These are phyloP conservation scores for Ceratobasidium sp. DNA, from an alignment of 1,284 basidiomycete genomes.

Conservation along the genomic window DNA sequence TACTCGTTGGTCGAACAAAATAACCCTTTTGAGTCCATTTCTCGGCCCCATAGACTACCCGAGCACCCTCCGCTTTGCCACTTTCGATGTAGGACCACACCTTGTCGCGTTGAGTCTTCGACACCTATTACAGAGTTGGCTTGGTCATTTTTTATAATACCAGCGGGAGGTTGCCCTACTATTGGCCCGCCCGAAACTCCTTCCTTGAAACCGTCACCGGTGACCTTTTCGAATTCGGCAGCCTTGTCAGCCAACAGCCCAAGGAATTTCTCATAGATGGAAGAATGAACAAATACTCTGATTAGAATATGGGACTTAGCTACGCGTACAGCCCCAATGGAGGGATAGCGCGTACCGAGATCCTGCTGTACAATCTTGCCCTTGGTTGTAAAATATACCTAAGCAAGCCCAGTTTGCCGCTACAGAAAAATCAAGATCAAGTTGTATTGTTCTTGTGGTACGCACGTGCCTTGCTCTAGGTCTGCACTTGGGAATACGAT, in stretches of 20 bases:
- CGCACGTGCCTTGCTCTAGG: constrained; percentile 64
- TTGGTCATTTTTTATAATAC: neutral
- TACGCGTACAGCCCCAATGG: neutral
- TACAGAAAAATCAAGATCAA: constrained; percentile 45
- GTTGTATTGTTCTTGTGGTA: neutral
- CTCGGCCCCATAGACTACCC: constrained; percentile 77
- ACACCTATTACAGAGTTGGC: constrained; percentile 60
- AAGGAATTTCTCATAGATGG: constrained; percentile 85
- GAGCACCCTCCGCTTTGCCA: constrained; percentile 87
- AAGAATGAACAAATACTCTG: constrained; percentile 82
- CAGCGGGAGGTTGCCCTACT: constrained; percentile 55
- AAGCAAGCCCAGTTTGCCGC: constrained; percentile 85
- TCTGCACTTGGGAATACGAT: constrained; percentile 56
- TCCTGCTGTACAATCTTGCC: constrained; percentile 89
- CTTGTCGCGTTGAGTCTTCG: constrained; percentile 85
- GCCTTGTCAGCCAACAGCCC: constrained; percentile 70
- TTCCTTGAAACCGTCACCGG: constrained; percentile 85
- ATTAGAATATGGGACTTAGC: constrained; percentile 42
- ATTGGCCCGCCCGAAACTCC: constrained; percentile 79
- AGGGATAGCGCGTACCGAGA: constrained; percentile 53
- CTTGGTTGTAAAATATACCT: constrained; percentile 82
- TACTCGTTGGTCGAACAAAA: constrained; percentile 79
- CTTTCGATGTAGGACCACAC: constrained; percentile 89
- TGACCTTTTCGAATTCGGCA: constrained; percentile 61
- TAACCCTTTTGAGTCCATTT: constrained; percentile 73